phyloP scores from a whole-genome alignment of 306 rosid genomes.

The Delonix regia region DNA sequence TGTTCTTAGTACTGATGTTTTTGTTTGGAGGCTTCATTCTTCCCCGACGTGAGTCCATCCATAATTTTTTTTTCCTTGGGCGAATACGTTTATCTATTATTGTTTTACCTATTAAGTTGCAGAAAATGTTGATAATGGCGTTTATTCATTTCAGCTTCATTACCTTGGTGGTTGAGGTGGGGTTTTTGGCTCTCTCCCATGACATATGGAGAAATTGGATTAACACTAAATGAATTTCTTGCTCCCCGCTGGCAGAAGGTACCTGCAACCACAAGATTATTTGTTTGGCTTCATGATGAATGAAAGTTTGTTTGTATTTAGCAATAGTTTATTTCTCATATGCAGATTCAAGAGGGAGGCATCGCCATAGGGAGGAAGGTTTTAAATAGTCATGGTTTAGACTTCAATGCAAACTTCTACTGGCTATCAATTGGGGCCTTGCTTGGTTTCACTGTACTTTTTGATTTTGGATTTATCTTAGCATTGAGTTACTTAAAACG shows the following conservation, averaged over 20 bases:
- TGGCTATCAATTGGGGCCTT: conserved; percentile 62
- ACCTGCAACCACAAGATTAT: conserved; percentile 25
- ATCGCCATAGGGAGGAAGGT: conserved; percentile 47
- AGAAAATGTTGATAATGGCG: conserved; percentile 22
- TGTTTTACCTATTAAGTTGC: conserved; percentile 1
- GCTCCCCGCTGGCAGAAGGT: conserved; percentile 75
- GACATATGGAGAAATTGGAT: conserved; percentile 64
- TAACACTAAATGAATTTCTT: conserved; percentile 60
- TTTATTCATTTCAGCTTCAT: conserved; percentile 56
- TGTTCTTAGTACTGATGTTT: conserved; percentile 50
- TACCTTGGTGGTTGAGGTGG: conserved; percentile 64
- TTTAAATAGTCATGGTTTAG: conserved; percentile 54
- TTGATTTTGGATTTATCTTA: conserved; percentile 55
- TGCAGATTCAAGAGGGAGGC: conserved; percentile 52
- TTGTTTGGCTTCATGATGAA: conserved; percentile 1
- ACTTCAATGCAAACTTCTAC: conserved; percentile 47
- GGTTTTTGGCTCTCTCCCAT: conserved; percentile 69
- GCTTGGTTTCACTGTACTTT: conserved; percentile 52
- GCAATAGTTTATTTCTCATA: conserved; percentile 11
- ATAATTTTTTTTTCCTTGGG: no score
- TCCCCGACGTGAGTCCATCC: conserved; percentile 52
- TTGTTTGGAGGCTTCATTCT: conserved; percentile 70
- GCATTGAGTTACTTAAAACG: conserved; percentile 61
- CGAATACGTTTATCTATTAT: conserved; percentile 26
- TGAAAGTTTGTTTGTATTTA: not conserved